These are phyloP conservation scores for Colletotrichum viniferum DNA, from an alignment of 2,329 filamentous ascomycete species.

Conservation along the genomic window DNA sequence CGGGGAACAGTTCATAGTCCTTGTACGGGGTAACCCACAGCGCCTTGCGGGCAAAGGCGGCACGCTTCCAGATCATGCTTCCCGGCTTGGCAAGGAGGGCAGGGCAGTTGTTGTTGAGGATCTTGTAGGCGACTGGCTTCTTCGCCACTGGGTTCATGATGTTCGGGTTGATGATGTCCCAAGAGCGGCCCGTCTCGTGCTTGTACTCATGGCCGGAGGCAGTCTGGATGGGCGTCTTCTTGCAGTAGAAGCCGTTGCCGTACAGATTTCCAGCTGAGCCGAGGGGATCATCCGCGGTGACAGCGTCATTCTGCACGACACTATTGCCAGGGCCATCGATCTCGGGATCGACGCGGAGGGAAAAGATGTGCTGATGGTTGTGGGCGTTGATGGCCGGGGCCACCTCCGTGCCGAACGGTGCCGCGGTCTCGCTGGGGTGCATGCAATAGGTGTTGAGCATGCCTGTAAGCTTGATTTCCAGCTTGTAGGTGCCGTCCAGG, in stretches of 20 bases:
- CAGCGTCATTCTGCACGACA: slow-evolving; percentile 73
- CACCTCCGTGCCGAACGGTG: slow-evolving; percentile 54
- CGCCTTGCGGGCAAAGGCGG: background rate
- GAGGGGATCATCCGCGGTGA: slow-evolving; percentile 62
- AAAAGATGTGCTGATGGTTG: slow-evolving; percentile 64
- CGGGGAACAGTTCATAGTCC: background rate
- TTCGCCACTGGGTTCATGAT: slow-evolving; percentile 53
- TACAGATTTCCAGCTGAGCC: slow-evolving; percentile 73
- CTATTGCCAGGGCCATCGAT: slow-evolving; percentile 59
- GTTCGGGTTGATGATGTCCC: slow-evolving; percentile 51
- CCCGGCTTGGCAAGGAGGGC: background rate
- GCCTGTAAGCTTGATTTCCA: slow-evolving; percentile 59
- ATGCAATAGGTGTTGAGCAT: slow-evolving; percentile 49
- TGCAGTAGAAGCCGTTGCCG: slow-evolving; percentile 71
- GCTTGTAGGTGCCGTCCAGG: slow-evolving; percentile 69
- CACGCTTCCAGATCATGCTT: slow-evolving; percentile 6
- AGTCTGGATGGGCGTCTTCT: slow-evolving; percentile 28
- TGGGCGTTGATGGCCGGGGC: slow-evolving; percentile 54
- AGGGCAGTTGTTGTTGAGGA: slow-evolving; percentile 1
- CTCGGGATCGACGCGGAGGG: slow-evolving; percentile 36
- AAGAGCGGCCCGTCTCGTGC: slow-evolving; percentile 17
- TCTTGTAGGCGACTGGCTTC: slow-evolving; percentile 30
- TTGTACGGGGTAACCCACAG: background rate
- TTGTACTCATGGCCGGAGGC: slow-evolving; percentile 25
- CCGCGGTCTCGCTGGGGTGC: slow-evolving; percentile 31